These are phyloP conservation scores for Catenaria anguillulae DNA, from an alignment of 371 early-diverging fungal genomes.

Conservation along the genomic window DNA sequence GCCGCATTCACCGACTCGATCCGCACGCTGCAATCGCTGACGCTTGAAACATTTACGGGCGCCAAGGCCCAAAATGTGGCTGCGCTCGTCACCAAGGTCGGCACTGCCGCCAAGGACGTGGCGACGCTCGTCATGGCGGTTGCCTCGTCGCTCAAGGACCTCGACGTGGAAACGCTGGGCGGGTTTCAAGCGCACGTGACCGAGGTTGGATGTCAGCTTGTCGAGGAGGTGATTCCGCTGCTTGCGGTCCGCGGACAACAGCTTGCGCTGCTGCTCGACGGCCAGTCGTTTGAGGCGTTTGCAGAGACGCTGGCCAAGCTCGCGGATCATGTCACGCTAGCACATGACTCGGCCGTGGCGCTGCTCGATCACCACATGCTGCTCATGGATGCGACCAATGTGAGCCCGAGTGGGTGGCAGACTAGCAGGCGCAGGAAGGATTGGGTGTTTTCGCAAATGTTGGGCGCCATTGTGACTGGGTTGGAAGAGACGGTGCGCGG, in stretches of 20 bases:
- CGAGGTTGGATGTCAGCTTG: neutral
- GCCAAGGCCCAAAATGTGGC: neutral
- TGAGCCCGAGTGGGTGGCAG: neutral
- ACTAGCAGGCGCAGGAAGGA: neutral
- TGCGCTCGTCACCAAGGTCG: neutral
- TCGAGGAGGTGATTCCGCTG: neutral
- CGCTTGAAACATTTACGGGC: neutral
- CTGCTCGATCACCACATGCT: conserved; percentile 4
- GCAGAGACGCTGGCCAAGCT: neutral
- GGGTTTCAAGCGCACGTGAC: neutral
- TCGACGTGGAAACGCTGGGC: neutral
- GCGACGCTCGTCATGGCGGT: neutral
- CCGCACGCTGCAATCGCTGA: neutral
- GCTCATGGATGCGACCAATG: neutral
- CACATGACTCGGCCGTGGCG: neutral
- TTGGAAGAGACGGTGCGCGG: conserved; percentile 2
- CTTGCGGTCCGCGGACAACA: neutral
- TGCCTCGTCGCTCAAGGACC: neutral
- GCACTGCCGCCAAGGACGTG: neutral
- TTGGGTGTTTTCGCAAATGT: neutral
- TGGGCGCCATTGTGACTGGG: conserved; percentile 5
- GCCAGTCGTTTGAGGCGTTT: neutral
- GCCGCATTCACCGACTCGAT: neutral
- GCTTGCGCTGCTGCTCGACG: neutral
- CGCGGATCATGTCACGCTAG: neutral